Conservation (phyloP, 2,329 filamentous ascomycete genomes). For the Nemania diffusa region DNA sequence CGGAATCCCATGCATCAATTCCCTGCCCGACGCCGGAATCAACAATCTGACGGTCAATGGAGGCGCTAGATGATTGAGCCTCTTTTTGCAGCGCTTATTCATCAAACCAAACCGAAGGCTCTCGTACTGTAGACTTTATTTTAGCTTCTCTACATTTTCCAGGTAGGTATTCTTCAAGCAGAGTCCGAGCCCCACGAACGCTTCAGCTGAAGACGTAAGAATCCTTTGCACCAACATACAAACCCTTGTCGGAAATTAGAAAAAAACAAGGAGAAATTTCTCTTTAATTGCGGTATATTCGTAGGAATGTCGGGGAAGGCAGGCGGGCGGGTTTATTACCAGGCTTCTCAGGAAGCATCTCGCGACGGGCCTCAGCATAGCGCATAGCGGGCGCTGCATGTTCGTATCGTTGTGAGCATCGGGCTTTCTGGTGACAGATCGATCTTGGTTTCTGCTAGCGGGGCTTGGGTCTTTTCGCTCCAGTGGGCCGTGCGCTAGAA, state of each 20-base stretch:
- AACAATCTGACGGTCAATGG: background rate
- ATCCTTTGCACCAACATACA: background rate
- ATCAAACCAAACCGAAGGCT: too few relatives aligned
- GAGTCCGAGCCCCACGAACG: background rate
- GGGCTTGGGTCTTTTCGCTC: slow-evolving; percentile 7
- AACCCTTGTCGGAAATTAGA: background rate
- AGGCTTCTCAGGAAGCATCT: slow-evolving; percentile 14
- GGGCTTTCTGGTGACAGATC: slow-evolving; percentile 35
- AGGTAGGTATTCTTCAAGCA: background rate
- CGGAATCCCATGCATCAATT: slow-evolving; percentile 32
- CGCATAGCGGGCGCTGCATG: slow-evolving; percentile 21
- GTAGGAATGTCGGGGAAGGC: slow-evolving; percentile 7
- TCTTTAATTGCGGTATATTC: slow-evolving; percentile 16
- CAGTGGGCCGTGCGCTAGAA: slow-evolving; percentile 29
- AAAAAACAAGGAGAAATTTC: background rate
- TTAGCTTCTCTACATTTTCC: background rate
- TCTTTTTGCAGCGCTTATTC: background rate
- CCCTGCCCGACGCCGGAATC: slow-evolving; percentile 4
- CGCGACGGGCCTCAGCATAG: slow-evolving; percentile 25
- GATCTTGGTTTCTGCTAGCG: slow-evolving; percentile 20
- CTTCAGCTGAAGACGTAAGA: background rate
- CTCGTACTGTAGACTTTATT: background rate
- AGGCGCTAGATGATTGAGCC: slow-evolving; percentile 11
- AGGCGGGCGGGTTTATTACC: slow-evolving; percentile 2
- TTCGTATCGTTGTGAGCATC: slow-evolving; percentile 25